These are phyloP conservation scores for Umbelopsis vinacea DNA, from an alignment of 192 early-diverging fungal genomes.

Conservation along the genomic window DNA sequence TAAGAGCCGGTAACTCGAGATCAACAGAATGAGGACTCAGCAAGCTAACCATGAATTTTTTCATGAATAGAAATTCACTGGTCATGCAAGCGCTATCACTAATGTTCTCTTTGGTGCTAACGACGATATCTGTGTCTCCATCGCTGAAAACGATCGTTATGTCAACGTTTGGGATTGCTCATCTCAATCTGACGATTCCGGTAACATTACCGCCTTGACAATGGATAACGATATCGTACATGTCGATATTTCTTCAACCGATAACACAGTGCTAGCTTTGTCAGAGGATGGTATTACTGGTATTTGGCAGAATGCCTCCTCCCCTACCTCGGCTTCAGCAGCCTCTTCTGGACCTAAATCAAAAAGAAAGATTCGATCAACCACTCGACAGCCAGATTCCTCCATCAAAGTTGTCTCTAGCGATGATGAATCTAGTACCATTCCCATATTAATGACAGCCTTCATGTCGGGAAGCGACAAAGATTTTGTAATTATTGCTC, in stretches of 20 bases:
- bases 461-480: slow-evolving; percentile 42
- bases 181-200: slow-evolving; percentile 40
- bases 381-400: slow-evolving; percentile 48
- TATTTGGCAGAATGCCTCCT: slow-evolving; percentile 54
- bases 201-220: slow-evolving; percentile 50
- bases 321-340: slow-evolving; percentile 34
- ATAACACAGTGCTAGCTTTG: slow-evolving; percentile 51
- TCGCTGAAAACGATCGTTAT: slow-evolving; percentile 55
- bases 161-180: slow-evolving; percentile 61
- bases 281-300: slow-evolving; percentile 58
- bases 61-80: slow-evolving; percentile 47
- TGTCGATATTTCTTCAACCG: slow-evolving; percentile 48
- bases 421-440: slow-evolving; percentile 33
- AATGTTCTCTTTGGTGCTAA: slow-evolving; percentile 47
- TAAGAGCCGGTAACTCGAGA: background rate
- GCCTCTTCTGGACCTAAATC: slow-evolving; percentile 17
- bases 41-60: background rate
- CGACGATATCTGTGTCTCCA: slow-evolving; percentile 52
- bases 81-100: slow-evolving; percentile 54
- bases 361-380: slow-evolving; percentile 51
- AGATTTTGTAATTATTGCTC: slow-evolving; percentile 47
- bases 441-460: slow-evolving; percentile 52
- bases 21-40: background rate
- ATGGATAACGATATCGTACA: slow-evolving; percentile 52
- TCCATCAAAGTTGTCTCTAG: slow-evolving; percentile 49